Percentiles rank a stretch among this genome's conserved stretches.
Evolutionary conservation across 78 protist genomes (phyloP).

Genomic region (Parvularia atlantis): DNA sequence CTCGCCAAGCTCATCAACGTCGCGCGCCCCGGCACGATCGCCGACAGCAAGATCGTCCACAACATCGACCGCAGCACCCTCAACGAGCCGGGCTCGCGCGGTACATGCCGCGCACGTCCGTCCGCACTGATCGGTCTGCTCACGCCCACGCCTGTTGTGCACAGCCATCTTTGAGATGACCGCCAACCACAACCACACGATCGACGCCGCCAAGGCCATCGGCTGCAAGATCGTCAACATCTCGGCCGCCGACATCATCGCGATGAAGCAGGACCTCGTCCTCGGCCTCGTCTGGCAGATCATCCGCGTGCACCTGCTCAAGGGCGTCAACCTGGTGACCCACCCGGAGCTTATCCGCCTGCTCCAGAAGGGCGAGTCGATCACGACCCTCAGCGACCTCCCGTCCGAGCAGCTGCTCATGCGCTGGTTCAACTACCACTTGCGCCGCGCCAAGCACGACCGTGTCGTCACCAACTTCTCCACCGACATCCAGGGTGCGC

Average conservation of each 20-base stretch:
- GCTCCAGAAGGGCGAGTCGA: constrained; percentile 75
- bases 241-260: constrained; percentile 64
- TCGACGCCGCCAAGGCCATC: constrained; percentile 84
- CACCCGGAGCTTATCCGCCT: constrained; percentile 87
- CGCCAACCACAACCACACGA: constrained; percentile 63
- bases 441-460: constrained; percentile 64
- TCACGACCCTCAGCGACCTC: constrained; percentile 68
- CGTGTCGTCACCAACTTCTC: constrained; percentile 77
- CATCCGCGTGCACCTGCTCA: constrained; percentile 72
- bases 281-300: constrained; percentile 94
- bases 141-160: too few relatives aligned
- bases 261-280: constrained; percentile 68
- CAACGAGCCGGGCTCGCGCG: too few relatives aligned
- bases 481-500: constrained; percentile 56
- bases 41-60: constrained; percentile 84
- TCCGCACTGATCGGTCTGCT: too few relatives aligned
- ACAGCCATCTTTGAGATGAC: constrained; percentile 30
- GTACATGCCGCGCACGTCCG: too few relatives aligned
- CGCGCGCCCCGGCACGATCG: constrained; percentile 78
- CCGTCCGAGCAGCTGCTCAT: constrained; percentile 79
- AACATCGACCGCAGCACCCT: constrained; percentile 34
- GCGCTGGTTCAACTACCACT: constrained; percentile 93
- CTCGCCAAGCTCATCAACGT: constrained; percentile 78
- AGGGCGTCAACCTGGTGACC: constrained; percentile 57
- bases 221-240: constrained; percentile 82